Evolutionary conservation across 306 rosid genomes (phyloP), one percentile per base, ranked within the genome.

Genomic region (Castanea mollissima): DNA sequence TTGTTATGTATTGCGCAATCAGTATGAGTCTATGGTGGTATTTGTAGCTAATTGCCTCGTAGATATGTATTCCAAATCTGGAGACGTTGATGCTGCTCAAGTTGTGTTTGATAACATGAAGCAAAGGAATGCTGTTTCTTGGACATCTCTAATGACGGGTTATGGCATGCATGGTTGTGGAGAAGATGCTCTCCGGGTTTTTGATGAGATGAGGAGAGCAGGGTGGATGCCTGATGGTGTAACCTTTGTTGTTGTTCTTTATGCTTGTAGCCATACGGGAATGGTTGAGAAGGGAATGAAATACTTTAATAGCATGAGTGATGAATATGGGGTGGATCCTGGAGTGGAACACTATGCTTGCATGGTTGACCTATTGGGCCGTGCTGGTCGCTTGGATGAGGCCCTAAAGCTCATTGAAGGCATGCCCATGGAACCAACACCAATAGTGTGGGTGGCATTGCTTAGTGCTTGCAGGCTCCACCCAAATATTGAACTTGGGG

Each of bases 181-280:
- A 18, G 91, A 89, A 85, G 94, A 94, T 76, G 92, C 94, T 78
- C 78, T 92, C 57, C 82, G 46, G 12, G 85, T 92, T 79, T 94
- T 94, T 59, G 76, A 82, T 75, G 85, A 86, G 79, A 92, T 94
- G 92, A 85, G 80, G 75, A 75, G 81, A 76, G 70, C 46, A 64
- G 89, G 85, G 77, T 69, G 86, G 29, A 88, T 84, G 68, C 86
- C 87, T 56, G 98, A 89, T 84, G 92, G 89, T 62, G 81, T 94
- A 71, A 92, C 96, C 55, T 91, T 92, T 79, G 89, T 92, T 55
- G 94, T 94, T 35, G 69, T 89, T 73, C 94, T 94, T 67, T 91
- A 90, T 88, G 97, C 98, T 68, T 94, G 98, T 67, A 91, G 92
- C 82, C 98, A 94, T 74, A 85, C 96, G 1, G 96, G 98, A 84